Conservation (phyloP, 1,284 basidiomycete species). For the Lentinula novae-zelandiae region DNA sequence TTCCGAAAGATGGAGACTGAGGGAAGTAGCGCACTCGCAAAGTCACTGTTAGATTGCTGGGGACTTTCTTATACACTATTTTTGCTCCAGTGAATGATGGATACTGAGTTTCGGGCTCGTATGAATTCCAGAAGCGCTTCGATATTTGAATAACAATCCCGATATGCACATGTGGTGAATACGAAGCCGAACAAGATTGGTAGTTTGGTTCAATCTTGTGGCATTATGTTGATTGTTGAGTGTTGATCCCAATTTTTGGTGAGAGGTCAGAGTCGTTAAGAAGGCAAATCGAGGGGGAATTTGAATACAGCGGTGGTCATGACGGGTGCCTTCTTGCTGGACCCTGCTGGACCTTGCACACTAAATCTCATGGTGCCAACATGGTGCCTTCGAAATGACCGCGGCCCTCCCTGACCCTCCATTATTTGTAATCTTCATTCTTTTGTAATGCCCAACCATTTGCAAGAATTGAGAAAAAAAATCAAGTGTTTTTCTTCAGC, state of each 20-base stretch:
- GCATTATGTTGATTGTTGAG: background rate
- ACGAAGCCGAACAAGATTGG: background rate
- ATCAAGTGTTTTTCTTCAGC: background rate
- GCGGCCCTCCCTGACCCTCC: background rate
- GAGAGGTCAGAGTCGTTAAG: no score
- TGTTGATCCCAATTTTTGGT: no score
- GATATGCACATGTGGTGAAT: background rate
- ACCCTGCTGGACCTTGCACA: no score
- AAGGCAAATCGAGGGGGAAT: no score
- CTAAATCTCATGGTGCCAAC: no score
- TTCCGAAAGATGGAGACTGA: no score
- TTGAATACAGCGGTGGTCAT: no score
- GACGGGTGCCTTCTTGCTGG: no score
- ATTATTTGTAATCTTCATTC: no score
- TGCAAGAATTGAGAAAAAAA: background rate
- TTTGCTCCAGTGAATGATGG: background rate
- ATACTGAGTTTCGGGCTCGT: background rate
- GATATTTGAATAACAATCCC: background rate
- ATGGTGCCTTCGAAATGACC: background rate
- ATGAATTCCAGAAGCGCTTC: background rate
- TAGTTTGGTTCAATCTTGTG: background rate
- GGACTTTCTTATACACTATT: background rate
- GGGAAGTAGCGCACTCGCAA: background rate
- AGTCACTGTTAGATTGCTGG: background rate
- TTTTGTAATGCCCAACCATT: no score